These are phyloP conservation scores for Stephanodiscus triporus DNA, from an alignment of 108 stramenopile species.

Conservation along the genomic window DNA sequence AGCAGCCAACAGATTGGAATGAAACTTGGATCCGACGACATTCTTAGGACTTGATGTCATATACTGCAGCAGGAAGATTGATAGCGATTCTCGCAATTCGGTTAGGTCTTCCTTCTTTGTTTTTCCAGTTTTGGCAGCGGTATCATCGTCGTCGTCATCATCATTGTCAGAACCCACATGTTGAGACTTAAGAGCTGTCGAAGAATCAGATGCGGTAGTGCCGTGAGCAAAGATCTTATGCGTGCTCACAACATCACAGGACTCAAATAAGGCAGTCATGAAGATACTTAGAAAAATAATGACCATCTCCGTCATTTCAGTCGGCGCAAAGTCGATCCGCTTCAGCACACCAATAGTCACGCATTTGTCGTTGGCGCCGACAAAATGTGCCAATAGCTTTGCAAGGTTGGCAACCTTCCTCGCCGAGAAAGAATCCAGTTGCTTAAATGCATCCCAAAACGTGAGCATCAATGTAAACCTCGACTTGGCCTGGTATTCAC, in stretches of 20 bases:
- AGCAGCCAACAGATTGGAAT: conserved; percentile 75
- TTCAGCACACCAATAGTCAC: conserved; percentile 76
- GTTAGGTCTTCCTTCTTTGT: conserved; percentile 52
- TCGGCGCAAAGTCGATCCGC: conserved; percentile 76
- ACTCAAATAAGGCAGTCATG: conserved; percentile 72
- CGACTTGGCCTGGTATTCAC: conserved; percentile 87
- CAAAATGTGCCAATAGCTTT: conserved; percentile 86
- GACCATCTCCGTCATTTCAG: conserved; percentile 68
- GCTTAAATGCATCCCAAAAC: conserved; percentile 96
- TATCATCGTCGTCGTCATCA: conserved; percentile 33
- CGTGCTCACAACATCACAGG: conserved; percentile 53
- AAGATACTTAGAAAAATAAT: conserved; percentile 80
- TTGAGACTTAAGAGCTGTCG: conserved; percentile 14
- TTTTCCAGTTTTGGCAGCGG: conserved; percentile 22
- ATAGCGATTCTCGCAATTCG: conserved; percentile 67
- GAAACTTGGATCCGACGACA: conserved; percentile 69
- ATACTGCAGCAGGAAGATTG: conserved; percentile 80
- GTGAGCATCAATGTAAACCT: conserved; percentile 94
- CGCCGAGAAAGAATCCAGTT: conserved; percentile 71
- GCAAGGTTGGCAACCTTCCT: conserved; percentile 90
- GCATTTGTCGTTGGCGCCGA: conserved; percentile 64
- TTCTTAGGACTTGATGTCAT: conserved; percentile 87
- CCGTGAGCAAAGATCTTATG: conserved; percentile 55
- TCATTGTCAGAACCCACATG: conserved; percentile 39
- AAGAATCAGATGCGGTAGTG: conserved; percentile 9